These are phyloP conservation scores for Poa pratensis DNA, from an alignment of 176 grass and related monocot genomes.

Conservation along the genomic window DNA sequence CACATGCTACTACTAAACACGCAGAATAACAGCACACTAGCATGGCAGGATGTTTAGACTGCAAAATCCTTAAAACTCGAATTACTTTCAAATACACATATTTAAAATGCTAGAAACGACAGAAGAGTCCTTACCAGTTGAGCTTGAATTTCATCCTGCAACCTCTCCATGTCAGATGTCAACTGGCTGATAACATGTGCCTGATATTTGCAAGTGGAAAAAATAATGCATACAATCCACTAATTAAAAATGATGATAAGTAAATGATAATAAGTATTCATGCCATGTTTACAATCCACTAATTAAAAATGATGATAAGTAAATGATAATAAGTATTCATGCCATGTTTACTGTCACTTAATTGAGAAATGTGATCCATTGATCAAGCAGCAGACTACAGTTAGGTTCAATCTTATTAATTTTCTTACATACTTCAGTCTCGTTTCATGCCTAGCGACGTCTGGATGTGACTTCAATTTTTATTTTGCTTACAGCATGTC, in stretches of 20 bases:
- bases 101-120: conserved; percentile 36
- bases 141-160: conserved; percentile 91
- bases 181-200: conserved; percentile 86
- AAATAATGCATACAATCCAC: not conserved
- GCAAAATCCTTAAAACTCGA: not conserved
- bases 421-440: conserved; percentile 29
- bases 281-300: not conserved
- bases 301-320: conserved; percentile 9
- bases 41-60: not conserved
- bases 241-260: conserved; percentile 12
- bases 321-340: conserved; percentile 18
- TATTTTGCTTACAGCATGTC: not conserved
- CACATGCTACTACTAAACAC: not conserved
- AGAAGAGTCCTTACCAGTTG: conserved; percentile 68
- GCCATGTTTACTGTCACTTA: conserved; percentile 19
- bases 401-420: not conserved
- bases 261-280: conserved; percentile 13
- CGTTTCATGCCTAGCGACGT: not conserved
- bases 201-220: conserved; percentile 47
- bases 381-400: conserved; percentile 7
- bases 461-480: not conserved
- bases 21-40: not conserved
- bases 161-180: conserved; percentile 88
- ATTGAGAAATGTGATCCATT: conserved; percentile 10
- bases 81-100: conserved; percentile 11